Base-by-base conservation (phyloP, 2,329 filamentous ascomycete genomes). In the Harringtonia lauricola region DNA sequence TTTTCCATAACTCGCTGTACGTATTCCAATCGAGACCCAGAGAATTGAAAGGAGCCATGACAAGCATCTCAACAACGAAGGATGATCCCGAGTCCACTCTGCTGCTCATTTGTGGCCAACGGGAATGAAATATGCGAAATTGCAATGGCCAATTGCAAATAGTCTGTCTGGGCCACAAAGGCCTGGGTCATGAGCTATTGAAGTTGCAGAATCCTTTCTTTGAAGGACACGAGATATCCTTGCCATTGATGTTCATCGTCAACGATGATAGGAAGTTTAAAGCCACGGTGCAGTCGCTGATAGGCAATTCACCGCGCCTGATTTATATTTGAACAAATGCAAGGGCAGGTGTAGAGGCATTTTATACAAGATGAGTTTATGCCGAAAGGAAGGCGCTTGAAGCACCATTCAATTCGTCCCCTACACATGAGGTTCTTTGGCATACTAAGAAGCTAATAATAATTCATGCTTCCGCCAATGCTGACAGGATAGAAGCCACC, bases 131-230 rank as follows among this genome's bases (percentile, higher is more conserved):
- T 31, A 31, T 8, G 38, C 33, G 28, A 40, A 15, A 40, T n/a
- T 12, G 24, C 28, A 22, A 40, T 40, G 5, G 29, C 14, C 38
- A 40, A 19, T 12, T 31, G 28, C 38, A 28, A 40, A 19, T 40
- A 40, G 38, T 40, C 38, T 12, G 38, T 40, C 38, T 40, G 38
- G 38, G 33, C 17, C 17, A 40, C 38, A 24, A 40, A 40, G 7
- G 24, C 13, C 18, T 40, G 38, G n/a, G 38, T 40, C 38, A 40
- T 33, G 18, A 40, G 28, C 38, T 29, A 17, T 33, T 40, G 38
- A 31, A 40, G 38, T 29, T 21, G 38, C 38, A 40, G 18, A 40
- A 40, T 7, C 4, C 10, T 15, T 9, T 10, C 7, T 33, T 17
- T 12, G 21, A 8, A 10, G 18, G n/a, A 8, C 3, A 8, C 13